Percentiles rank a stretch among this genome's conserved stretches.
phyloP scores from a whole-genome alignment of 768 basidiomycete species.

The Plicaturopsis crispa region DNA sequence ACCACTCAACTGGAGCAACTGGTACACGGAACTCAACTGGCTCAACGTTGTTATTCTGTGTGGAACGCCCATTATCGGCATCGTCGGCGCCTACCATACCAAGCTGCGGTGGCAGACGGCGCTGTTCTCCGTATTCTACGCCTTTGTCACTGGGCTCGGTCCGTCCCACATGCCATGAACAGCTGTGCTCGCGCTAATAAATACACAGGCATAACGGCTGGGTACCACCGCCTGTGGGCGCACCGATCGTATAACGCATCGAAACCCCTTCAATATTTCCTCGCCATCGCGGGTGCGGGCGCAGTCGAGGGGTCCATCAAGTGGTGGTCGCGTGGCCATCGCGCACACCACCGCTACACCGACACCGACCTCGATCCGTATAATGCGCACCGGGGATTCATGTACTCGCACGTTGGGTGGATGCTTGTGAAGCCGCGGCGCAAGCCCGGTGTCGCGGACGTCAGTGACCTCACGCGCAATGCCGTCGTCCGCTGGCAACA shows the following conservation, averaged over 20 bases:
- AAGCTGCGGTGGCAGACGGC: conserved; percentile 67
- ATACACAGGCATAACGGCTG: conserved; percentile 21
- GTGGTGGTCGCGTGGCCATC: conserved; percentile 51
- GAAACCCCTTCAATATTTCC: conserved; percentile 35
- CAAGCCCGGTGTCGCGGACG: conserved; percentile 41
- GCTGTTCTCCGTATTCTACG: conserved; percentile 59
- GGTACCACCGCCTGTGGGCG: conserved; percentile 50
- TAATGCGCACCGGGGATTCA: conserved; percentile 43
- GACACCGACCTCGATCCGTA: conserved; percentile 56
- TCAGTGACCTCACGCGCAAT: conserved; percentile 39
- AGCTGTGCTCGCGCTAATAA: not conserved
- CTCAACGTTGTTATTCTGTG: conserved; percentile 68
- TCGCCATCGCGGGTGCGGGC: conserved; percentile 37
- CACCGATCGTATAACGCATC: conserved; percentile 49
- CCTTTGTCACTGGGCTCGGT: conserved; percentile 81
- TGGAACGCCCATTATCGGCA: conserved; percentile 63
- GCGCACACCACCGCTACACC: conserved; percentile 45
- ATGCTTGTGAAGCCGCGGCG: conserved; percentile 43
- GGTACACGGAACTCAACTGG: conserved; percentile 64
- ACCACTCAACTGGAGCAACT: conserved; percentile 55
- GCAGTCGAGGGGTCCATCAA: conserved; percentile 47
- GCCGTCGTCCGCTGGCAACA: conserved; percentile 46
- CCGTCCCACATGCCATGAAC: conserved; percentile 19
- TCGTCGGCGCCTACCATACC: conserved; percentile 65
- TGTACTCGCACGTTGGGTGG: conserved; percentile 43